Evolutionary conservation across 2,329 filamentous ascomycete species (phyloP).

Genomic region (Claviceps citrina): DNA sequence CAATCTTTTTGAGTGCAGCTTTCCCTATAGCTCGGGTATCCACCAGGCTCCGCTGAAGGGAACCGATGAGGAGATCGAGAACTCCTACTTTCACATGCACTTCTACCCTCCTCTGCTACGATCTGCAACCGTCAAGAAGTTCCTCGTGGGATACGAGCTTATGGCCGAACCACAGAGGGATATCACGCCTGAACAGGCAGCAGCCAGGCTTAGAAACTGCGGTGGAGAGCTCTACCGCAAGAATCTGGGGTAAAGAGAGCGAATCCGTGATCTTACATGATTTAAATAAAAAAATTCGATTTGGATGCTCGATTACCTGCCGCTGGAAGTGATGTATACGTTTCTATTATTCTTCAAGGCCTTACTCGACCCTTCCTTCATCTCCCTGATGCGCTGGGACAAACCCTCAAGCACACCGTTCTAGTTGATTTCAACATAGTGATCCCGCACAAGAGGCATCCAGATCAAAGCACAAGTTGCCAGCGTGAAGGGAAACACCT

Average conservation of each 20-base stretch:
- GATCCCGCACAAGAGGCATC: conserved; percentile 52
- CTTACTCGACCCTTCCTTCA: not conserved
- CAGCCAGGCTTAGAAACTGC: conserved; percentile 58
- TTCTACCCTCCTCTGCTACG: conserved; percentile 91
- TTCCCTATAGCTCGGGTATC: conserved; percentile 92
- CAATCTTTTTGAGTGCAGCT: conserved; percentile 91
- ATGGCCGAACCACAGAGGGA: conserved; percentile 96
- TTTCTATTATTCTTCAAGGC: not conserved
- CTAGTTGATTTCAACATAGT: conserved; percentile 42
- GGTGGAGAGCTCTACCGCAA: conserved; percentile 76
- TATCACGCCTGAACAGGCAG: conserved; percentile 92
- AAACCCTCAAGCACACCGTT: not conserved
- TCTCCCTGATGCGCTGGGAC: not conserved
- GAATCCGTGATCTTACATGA: not conserved
- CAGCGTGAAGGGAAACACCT: conserved; percentile 39
- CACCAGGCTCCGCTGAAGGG: conserved; percentile 87
- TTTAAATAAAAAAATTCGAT: not conserved
- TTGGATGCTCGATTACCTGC: not conserved
- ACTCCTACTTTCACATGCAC: conserved; percentile 87
- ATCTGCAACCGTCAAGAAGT: conserved; percentile 88
- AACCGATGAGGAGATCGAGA: conserved; percentile 67
- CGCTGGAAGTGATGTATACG: not conserved
- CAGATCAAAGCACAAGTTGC: conserved; percentile 37
- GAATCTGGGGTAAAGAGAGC: conserved; percentile 11
- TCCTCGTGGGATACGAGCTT: conserved; percentile 90